These are phyloP conservation scores for Exophiala phaeomuriformis DNA, from an alignment of 2,329 filamentous ascomycete genomes.

Conservation along the genomic window DNA sequence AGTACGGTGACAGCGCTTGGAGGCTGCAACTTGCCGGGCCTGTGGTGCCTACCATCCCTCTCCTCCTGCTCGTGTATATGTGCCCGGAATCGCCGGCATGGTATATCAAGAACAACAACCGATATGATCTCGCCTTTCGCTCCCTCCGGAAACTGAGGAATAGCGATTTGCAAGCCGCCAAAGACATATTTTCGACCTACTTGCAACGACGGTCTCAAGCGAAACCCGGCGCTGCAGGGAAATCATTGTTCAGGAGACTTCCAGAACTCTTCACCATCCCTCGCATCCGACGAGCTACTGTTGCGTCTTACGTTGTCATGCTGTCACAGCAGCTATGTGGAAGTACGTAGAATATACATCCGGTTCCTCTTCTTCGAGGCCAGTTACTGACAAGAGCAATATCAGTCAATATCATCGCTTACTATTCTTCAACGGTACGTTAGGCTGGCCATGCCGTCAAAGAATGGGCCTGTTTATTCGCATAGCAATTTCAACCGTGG, in stretches of 20 bases:
- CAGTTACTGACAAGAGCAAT: neutral
- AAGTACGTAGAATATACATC: conserved; percentile 24
- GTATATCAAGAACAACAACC: conserved; percentile 57
- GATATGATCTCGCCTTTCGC: conserved; percentile 50
- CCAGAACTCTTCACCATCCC: conserved; percentile 31
- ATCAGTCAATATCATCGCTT: conserved; percentile 60
- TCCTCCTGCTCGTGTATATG: conserved; percentile 52
- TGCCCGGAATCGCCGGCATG: conserved; percentile 61
- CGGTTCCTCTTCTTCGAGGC: neutral
- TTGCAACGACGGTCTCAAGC: conserved; percentile 44
- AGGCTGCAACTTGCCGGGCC: conserved; percentile 58
- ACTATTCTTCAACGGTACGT: conserved; percentile 54
- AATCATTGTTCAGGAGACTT: conserved; percentile 30
- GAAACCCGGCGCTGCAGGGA: neutral
- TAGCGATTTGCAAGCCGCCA: conserved; percentile 48
- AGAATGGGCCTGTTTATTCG: no score
- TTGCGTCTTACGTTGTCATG: conserved; percentile 31
- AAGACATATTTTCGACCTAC: conserved; percentile 48
- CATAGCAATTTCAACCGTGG: neutral
- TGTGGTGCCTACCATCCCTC: conserved; percentile 57
- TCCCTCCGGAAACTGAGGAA: conserved; percentile 54
- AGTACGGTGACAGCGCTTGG: conserved; percentile 50
- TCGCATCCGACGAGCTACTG: conserved; percentile 29
- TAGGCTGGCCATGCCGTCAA: neutral
- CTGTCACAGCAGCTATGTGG: conserved; percentile 34